These are phyloP conservation scores for Diaporthe caulivora DNA, from an alignment of 2,329 filamentous ascomycete genomes.

Conservation along the genomic window DNA sequence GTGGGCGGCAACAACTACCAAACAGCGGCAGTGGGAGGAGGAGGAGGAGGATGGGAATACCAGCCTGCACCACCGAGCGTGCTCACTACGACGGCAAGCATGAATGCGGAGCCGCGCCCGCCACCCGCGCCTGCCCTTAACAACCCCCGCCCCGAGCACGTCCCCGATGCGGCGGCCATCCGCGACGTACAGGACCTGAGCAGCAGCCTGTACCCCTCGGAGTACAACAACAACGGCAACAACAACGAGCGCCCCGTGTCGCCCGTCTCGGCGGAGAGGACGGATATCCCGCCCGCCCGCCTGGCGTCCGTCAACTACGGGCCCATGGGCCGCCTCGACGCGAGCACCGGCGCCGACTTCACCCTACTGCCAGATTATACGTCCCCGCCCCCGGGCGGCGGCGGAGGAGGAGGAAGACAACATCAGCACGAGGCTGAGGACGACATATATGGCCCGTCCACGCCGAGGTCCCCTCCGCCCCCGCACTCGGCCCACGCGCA, in stretches of 20 bases:
- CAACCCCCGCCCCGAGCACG: background rate
- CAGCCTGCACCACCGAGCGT: background rate
- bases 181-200: slow-evolving; percentile 6
- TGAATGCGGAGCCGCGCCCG: background rate
- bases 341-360: slow-evolving; percentile 26
- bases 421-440: background rate
- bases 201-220: slow-evolving; percentile 14
- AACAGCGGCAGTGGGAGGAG: background rate
- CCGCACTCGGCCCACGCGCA: slow-evolving; percentile 20
- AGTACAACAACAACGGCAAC: no score
- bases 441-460: background rate
- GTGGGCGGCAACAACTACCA: background rate
- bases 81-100: background rate
- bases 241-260: no score
- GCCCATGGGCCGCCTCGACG: slow-evolving; percentile 13
- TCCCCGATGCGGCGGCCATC: slow-evolving; percentile 7
- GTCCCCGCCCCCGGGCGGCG: no score
- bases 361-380: slow-evolving; percentile 6
- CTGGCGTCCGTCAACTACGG: slow-evolving; percentile 17
- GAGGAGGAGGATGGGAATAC: background rate
- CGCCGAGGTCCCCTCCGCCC: slow-evolving; percentile 7
- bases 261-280: background rate
- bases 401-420: no score
- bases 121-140: background rate
- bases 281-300: background rate